phyloP scores from a whole-genome alignment of 371 early-diverging fungal genomes.

The Dinochytrium kinnereticum region DNA sequence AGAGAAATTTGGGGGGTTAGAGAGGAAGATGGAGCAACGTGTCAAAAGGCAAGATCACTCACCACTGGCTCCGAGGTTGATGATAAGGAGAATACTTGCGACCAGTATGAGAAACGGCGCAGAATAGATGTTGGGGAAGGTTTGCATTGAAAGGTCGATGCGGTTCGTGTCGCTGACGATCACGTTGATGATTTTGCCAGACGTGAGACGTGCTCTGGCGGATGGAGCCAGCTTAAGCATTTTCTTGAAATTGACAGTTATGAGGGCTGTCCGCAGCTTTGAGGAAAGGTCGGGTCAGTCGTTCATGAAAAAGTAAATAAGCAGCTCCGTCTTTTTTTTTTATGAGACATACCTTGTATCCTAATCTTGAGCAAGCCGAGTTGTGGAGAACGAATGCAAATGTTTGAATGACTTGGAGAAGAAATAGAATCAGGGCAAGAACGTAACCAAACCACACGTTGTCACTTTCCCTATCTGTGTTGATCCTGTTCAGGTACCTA shows the following conservation, averaged over 20 bases:
- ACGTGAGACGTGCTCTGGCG: background rate
- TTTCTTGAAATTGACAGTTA: constrained; percentile 1
- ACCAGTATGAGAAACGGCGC: constrained; percentile 23
- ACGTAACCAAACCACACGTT: constrained; percentile 23
- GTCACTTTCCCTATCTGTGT: background rate
- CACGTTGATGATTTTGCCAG: constrained; percentile 5
- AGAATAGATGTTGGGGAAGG: constrained; percentile 17
- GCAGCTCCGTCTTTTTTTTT: no score
- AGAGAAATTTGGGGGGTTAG: background rate
- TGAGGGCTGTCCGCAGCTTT: constrained; percentile 1
- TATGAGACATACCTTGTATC: constrained; percentile 18
- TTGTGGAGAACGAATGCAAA: constrained; percentile 3
- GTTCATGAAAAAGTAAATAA: background rate
- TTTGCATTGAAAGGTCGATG: constrained; percentile 26
- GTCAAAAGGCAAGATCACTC: background rate
- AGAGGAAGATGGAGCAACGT: background rate
- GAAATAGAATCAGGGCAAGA: constrained; percentile 20
- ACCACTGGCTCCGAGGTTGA: constrained; percentile 17
- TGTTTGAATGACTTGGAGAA: constrained; percentile 24
- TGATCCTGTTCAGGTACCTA: background rate
- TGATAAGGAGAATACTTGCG: constrained; percentile 22
- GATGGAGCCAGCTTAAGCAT: constrained; percentile 6
- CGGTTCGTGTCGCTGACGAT: constrained; percentile 28
- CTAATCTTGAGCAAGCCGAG: constrained; percentile 18
- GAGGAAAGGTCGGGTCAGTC: background rate